Evolutionary conservation across 1,139 yeast species (phyloP), one percentile per base, ranked within the genome.

Genomic region (Yamadazyma membranifaciens): DNA sequence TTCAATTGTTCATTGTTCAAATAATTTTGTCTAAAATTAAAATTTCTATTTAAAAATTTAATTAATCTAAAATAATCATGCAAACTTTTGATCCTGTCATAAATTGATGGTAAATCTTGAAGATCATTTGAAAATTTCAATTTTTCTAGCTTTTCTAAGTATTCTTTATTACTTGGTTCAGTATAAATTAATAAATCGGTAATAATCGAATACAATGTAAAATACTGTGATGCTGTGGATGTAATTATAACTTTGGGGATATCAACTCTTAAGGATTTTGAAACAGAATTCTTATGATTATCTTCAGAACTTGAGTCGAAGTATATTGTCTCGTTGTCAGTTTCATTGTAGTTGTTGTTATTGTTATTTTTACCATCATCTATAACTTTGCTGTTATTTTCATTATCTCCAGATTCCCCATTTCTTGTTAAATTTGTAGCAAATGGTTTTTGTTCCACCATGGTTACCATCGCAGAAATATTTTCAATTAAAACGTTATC

Each of bases 151-250:
- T 60, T 66, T 5, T 67, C 66, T n/a, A 55, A 46, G 9, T 70
- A 50, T 5, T 50, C 47, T 43, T 66, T 64, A 40, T 66, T 66
- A 59, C 62, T 59, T 3, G 77, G 78, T 45, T 72, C 78, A n/a
- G 63, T 52, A 46, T 72, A 72, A 38, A 71, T 58, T 27, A 73
- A 50, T 15, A 72, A 53, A 41, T 65, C 63, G 39, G 62, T 50
- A 1, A 67, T 48, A 6, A 70, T 69, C 24, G 60, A 56, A 43
- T 67, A 72, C 9, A 71, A 52, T 0, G 73, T 59, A 43, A 66
- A 65, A 44, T 72, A 73, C 46, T 73, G 78, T 36, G 61, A 55
- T 2, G 76, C 65, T 2, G 77, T 71, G 7, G 74, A 69, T 16
- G 67, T 57, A 27, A 72, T 57, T 10, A 63, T 57, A 33, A 71